Evolutionary conservation across 257 asterid genomes (phyloP), one percentile per base, ranked within the genome.

Genomic region (Osmanthus fragrans): DNA sequence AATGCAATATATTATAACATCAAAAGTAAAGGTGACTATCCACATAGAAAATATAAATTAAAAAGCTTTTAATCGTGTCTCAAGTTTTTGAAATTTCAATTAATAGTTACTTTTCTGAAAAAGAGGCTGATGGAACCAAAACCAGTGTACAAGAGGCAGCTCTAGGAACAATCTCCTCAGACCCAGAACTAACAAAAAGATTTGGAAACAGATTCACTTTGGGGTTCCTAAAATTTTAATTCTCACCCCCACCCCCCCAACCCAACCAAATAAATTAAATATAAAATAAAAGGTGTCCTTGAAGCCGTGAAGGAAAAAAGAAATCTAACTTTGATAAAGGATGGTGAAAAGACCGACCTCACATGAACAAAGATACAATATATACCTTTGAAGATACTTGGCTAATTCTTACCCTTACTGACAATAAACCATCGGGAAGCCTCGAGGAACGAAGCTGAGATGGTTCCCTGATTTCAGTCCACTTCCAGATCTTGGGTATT

Each of bases 351-450:
- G n/a, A 15, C 54, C 25, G 4, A 51, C 63, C 21, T 51, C 63
- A 51, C 1, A 51, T 5, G 25, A 19, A 51, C 63, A 51, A 19
- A 51, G 0, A 19, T 19, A 7, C 10, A 51, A 51, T 6, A 4
- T 19, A 51, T 4, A 19, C 25, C 25, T 51, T 51, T 19, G 63
- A 51, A 51, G 25, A 19, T 51, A 51, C 25, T 19, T 0, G 2
- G 25, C 21, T 39, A 54, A 76, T 70, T 25, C 10, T 79, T 88
- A 88, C 95, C 91, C 88, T 86, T 80, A 83, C 83, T 42, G 89
- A 45, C 72, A 82, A 78, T 64, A 85, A 72, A 82, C 76, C 73
- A 69, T 90, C 93, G 76, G 93, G 94, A 67, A 92, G 93, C 86
- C 80, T 85, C 84, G 81, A 71, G 30, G 90, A 83, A 56, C 85